A percentile compares a stretch with the other conserved stretches of the same genome.
These are phyloP conservation scores for Musa troglodytarum DNA, from an alignment of 176 grass and related monocot species.

Conservation along the genomic window DNA sequence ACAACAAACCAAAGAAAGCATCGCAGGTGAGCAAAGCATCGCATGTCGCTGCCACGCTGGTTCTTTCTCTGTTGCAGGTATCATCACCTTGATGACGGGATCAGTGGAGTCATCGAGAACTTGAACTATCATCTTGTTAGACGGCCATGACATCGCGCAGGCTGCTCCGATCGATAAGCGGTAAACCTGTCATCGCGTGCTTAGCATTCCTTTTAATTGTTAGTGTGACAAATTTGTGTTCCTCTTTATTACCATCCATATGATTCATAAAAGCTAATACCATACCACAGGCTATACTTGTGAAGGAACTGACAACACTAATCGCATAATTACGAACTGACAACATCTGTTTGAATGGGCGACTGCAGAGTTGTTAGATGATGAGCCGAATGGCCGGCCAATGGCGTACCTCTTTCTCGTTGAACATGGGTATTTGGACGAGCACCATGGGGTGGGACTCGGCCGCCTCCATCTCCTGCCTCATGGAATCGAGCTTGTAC, in stretches of 20 bases:
- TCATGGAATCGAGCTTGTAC: constrained; percentile 1
- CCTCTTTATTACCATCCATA: no score
- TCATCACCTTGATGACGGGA: constrained; percentile 32
- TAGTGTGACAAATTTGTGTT: no score
- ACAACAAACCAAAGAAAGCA: neutral
- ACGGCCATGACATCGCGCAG: constrained; percentile 56
- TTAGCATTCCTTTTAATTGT: no score
- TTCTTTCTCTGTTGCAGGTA: neutral
- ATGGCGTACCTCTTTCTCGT: constrained; percentile 54
- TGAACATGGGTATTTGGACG: constrained; percentile 95
- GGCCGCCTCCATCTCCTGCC: constrained; percentile 26
- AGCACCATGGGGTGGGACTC: constrained; percentile 46
- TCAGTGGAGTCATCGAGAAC: constrained; percentile 83
- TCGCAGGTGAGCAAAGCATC: neutral
- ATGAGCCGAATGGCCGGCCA: no score
- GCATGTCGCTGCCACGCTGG: neutral
- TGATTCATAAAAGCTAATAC: no score
- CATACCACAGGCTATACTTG: no score
- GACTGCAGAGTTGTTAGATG: no score
- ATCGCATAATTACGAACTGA: no score
- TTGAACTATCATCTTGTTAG: constrained; percentile 55
- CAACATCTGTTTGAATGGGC: no score
- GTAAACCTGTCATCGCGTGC: constrained; percentile 39
- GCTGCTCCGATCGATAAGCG: constrained; percentile 65
- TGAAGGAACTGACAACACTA: no score